Conservation (phyloP, 176 grass and related monocot species). For the Hsuehochloa calcarea region DNA sequence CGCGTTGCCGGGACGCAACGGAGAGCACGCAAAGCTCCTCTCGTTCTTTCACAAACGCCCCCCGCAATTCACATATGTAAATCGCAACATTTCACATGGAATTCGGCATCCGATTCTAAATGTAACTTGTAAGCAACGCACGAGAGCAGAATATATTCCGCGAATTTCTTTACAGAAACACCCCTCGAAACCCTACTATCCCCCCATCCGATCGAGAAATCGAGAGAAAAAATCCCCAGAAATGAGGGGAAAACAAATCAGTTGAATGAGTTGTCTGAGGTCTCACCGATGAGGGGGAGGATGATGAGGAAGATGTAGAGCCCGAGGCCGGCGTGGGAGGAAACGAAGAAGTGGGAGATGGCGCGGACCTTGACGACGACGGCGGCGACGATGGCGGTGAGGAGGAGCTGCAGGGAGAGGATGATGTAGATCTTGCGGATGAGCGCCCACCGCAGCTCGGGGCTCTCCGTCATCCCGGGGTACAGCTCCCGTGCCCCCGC, state of each 20-base stretch:
- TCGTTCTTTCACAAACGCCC: background rate
- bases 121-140: background rate
- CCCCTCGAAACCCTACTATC: background rate
- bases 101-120: background rate
- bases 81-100: background rate
- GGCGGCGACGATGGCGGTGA: slow-evolving; percentile 65
- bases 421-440: slow-evolving; percentile 88
- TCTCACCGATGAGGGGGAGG: slow-evolving; percentile 59
- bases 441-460: slow-evolving; percentile 76
- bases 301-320: slow-evolving; percentile 76
- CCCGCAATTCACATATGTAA: background rate
- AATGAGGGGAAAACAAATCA: background rate
- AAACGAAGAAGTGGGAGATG: slow-evolving; percentile 73
- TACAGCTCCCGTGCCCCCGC: slow-evolving; percentile 45
- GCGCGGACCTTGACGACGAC: slow-evolving; percentile 69
- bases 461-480: slow-evolving; percentile 73
- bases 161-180: background rate
- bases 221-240: background rate
- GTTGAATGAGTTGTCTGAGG: background rate
- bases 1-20: slow-evolving; percentile 1
- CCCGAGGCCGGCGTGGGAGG: slow-evolving; percentile 45
- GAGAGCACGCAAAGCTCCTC: slow-evolving; percentile 5
- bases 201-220: background rate
- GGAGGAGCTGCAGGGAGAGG: slow-evolving; percentile 56
- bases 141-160: background rate